A percentile compares a stretch with the other conserved stretches of the same genome.
Conservation (phyloP, 2,329 filamentous ascomycete genomes). For the Didymosphaeria variabile region DNA sequence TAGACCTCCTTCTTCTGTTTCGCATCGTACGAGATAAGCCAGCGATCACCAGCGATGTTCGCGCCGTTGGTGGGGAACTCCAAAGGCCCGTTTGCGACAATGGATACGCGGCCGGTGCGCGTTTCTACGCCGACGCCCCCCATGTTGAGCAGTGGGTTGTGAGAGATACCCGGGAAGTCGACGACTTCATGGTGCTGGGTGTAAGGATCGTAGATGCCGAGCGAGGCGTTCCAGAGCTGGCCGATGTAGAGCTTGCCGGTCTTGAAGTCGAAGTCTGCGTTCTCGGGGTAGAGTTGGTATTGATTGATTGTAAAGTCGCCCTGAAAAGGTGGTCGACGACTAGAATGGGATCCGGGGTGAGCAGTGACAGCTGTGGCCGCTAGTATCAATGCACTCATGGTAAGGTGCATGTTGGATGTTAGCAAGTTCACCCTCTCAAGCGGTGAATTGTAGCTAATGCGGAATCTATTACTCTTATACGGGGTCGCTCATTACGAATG, state of each 20-base stretch:
- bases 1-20: constrained; percentile 16
- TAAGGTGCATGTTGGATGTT: background rate
- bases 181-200: constrained; percentile 20
- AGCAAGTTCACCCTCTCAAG: background rate
- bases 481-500: background rate
- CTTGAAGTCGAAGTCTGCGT: constrained; percentile 30
- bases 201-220: constrained; percentile 31
- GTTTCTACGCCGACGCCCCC: constrained; percentile 24
- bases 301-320: constrained; percentile 23
- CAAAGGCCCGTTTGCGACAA: constrained; percentile 23
- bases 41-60: constrained; percentile 30
- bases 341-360: background rate
- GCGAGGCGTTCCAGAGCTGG: constrained; percentile 31
- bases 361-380: background rate
- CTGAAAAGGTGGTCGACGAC: background rate
- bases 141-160: constrained; percentile 29
- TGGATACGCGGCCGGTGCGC: constrained; percentile 20
- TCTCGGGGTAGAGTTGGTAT: constrained; percentile 31
- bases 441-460: background rate
- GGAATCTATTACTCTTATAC: background rate
- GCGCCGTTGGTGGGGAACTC: constrained; percentile 22
- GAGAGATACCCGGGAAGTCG: constrained; percentile 23
- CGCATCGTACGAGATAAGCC: constrained; percentile 27
- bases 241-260: constrained; percentile 27
- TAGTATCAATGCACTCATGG: background rate